Evolutionary conservation across 768 basidiomycete genomes (phyloP).

Genomic region (Paxillus involutus): DNA sequence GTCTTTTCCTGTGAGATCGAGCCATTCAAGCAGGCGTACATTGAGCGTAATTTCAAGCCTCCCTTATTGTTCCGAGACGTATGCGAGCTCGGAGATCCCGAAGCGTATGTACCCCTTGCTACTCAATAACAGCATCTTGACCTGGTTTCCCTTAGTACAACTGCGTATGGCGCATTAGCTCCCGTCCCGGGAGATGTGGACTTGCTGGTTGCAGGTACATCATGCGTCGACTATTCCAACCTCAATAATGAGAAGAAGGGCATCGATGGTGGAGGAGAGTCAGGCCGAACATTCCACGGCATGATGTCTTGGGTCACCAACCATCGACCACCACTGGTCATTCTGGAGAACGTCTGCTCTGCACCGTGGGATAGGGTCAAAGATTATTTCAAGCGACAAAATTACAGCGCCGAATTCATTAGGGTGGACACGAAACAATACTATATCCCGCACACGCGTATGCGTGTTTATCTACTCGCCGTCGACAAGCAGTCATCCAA

Average conservation of each 20-base stretch:
- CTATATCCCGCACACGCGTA: constrained; percentile 95
- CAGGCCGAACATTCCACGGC: constrained; percentile 89
- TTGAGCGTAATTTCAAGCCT: constrained; percentile 93
- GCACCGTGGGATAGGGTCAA: constrained; percentile 86
- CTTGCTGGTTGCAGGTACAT: constrained; percentile 89
- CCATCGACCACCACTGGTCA: constrained; percentile 87
- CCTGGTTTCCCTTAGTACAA: constrained; percentile 54
- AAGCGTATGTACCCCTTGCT: constrained; percentile 58
- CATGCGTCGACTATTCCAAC: constrained; percentile 97
- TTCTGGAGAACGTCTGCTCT: constrained; percentile 90
- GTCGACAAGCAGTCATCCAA: constrained; percentile 61
- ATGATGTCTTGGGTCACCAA: constrained; percentile 92
- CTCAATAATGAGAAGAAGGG: constrained; percentile 91
- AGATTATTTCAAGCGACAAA: constrained; percentile 68
- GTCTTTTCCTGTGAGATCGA: constrained; percentile 98
- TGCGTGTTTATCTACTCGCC: constrained; percentile 84
- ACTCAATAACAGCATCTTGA: neutral
- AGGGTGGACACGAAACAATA: constrained; percentile 86
- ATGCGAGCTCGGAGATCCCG: constrained; percentile 75
- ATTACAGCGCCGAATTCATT: constrained; percentile 69
- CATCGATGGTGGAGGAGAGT: constrained; percentile 88
- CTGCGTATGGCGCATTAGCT: constrained; percentile 86
- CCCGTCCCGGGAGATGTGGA: constrained; percentile 90
- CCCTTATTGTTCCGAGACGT: constrained; percentile 93
- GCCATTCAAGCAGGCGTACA: constrained; percentile 97